Percentiles rank a stretch among this genome's conserved stretches.
These are phyloP conservation scores for Bidens hawaiensis DNA, from an alignment of 140 eudicot species.

Conservation along the genomic window DNA sequence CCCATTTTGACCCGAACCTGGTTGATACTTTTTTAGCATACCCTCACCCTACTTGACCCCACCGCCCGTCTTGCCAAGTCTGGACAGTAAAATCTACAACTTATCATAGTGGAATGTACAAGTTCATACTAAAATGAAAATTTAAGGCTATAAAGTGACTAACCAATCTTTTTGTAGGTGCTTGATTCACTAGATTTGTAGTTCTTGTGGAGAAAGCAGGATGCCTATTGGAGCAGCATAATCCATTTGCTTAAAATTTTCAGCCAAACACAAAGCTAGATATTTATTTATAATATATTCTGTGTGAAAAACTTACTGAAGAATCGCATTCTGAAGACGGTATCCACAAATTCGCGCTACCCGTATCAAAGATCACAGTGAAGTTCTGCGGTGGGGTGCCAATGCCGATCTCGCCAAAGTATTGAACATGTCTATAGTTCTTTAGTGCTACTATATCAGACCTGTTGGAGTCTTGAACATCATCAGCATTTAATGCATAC, in stretches of 20 bases:
- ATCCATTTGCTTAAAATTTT: background rate
- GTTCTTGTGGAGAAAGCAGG: slow-evolving; percentile 58
- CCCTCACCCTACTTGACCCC: no score
- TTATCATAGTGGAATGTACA: background rate
- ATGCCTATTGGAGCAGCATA: slow-evolving; percentile 29
- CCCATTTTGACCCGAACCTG: no score
- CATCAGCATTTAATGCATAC: slow-evolving; percentile 19
- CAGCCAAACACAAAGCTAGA: background rate
- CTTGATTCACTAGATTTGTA: slow-evolving; percentile 57
- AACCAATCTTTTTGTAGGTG: slow-evolving; percentile 57
- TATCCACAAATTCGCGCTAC: slow-evolving; percentile 66
- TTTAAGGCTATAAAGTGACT: slow-evolving; percentile 6
- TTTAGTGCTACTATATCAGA: slow-evolving; percentile 39
- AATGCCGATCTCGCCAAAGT: slow-evolving; percentile 11
- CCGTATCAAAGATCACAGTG: slow-evolving; percentile 53
- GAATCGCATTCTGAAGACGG: slow-evolving; percentile 60
- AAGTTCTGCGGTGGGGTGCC: slow-evolving; percentile 10
- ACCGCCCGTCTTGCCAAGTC: no score
- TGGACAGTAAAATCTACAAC: no score
- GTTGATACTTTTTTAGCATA: no score
- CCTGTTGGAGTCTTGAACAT: slow-evolving; percentile 23
- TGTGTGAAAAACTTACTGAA: slow-evolving; percentile 35
- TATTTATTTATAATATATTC: background rate
- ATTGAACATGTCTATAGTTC: slow-evolving; percentile 47
- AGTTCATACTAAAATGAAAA: background rate